Conservation (phyloP, 2,329 filamentous ascomycete species). For the Clarireedia homoeocarpa region DNA sequence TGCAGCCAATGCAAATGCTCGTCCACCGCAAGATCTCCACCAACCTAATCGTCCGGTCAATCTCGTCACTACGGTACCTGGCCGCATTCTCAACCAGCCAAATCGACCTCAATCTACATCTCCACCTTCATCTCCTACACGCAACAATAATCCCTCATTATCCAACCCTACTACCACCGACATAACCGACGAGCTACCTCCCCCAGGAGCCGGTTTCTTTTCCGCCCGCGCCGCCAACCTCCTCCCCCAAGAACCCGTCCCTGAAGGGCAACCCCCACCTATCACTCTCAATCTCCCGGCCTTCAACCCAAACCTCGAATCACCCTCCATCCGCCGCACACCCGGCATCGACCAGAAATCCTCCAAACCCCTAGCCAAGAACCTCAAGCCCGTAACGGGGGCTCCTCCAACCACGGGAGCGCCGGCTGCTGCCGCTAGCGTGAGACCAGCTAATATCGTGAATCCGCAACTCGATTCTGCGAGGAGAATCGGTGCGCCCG, state of each 20-base stretch:
- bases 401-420: constrained; percentile 16
- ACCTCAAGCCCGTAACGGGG: constrained; percentile 42
- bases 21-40: constrained; percentile 14
- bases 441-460: constrained; percentile 32
- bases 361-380: constrained; percentile 62
- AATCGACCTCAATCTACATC: constrained; percentile 17
- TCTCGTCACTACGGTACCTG: constrained; percentile 14
- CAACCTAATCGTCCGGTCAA: constrained; percentile 11
- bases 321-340: constrained; percentile 82
- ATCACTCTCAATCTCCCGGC: constrained; percentile 40
- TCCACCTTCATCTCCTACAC: constrained; percentile 19
- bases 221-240: constrained; percentile 59
- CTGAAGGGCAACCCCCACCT: constrained; percentile 26
- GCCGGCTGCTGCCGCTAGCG: constrained; percentile 18
- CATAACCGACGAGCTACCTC: constrained; percentile 15
- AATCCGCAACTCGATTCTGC: constrained; percentile 48
- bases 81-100: constrained; percentile 27
- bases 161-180: constrained; percentile 10
- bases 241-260: constrained; percentile 36
- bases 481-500: constrained; percentile 52
- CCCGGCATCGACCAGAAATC: constrained; percentile 74
- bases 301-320: constrained; percentile 70
- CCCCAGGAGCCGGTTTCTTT: constrained; percentile 48
- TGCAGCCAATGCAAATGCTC: constrained; percentile 14
- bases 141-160: neutral